A percentile compares a stretch with the other conserved stretches of the same genome.
These are phyloP conservation scores for Aegilops sharonensis DNA, from an alignment of 176 grass and related monocot species.

Conservation along the genomic window DNA sequence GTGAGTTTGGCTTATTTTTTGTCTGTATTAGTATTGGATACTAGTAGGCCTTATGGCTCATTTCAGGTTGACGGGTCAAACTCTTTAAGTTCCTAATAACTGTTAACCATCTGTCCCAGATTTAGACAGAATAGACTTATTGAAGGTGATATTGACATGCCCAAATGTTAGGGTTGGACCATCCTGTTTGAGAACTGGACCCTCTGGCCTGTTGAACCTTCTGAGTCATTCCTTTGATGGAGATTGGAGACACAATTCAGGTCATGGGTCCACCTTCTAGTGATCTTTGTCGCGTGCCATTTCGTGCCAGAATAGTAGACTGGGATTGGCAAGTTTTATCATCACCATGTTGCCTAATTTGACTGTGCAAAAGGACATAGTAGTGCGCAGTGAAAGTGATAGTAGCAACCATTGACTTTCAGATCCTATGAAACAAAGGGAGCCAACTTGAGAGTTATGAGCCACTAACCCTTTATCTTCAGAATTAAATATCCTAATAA, in stretches of 20 bases:
- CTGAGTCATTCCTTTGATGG: not conserved
- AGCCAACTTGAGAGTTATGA: not conserved
- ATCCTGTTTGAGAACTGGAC: not conserved
- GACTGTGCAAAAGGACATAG: not conserved
- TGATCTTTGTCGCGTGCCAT: not conserved
- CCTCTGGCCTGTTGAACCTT: not conserved
- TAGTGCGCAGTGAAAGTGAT: not conserved
- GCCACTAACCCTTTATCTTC: not conserved
- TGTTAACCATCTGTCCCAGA: not conserved
- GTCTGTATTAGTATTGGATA: not conserved
- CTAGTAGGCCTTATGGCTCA: not conserved
- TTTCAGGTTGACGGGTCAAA: slow-evolving; percentile 7
- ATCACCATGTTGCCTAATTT: not conserved
- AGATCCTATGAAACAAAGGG: not conserved
- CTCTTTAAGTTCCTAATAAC: not conserved
- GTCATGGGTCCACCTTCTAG: not conserved
- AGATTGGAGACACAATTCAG: slow-evolving; percentile 12
- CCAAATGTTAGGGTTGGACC: not conserved
- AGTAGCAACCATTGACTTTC: not conserved
- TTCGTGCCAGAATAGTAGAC: not conserved
- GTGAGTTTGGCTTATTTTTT: not conserved
- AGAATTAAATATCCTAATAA: slow-evolving; percentile 2
- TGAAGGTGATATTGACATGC: slow-evolving; percentile 2
- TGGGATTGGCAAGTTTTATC: not conserved
- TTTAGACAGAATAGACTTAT: not conserved